Percentiles rank a stretch among this genome's conserved stretches.
These are phyloP conservation scores for Pseudozyma tsukubaensis DNA, from an alignment of 1,284 basidiomycete genomes.

Conservation along the genomic window DNA sequence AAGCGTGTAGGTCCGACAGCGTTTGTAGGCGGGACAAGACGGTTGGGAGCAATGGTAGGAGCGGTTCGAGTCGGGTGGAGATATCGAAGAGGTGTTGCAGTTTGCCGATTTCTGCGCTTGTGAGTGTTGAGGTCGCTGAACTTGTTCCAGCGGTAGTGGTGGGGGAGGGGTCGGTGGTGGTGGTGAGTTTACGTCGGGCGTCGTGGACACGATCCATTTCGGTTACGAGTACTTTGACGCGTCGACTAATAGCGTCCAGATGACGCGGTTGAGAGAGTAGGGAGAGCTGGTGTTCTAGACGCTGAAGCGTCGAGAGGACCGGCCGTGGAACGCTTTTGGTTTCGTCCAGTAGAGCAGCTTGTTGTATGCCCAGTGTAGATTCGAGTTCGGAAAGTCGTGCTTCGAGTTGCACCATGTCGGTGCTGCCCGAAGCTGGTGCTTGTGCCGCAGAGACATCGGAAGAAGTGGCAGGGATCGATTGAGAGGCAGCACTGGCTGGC, in stretches of 20 bases:
- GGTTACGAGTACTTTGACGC: constrained; percentile 89
- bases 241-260: constrained; percentile 92
- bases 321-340: constrained; percentile 76
- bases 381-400: constrained; percentile 48
- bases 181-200: constrained; percentile 69
- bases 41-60: constrained; percentile 88
- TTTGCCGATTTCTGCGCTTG: constrained; percentile 32
- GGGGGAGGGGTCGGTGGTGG: background rate
- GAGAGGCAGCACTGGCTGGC: background rate
- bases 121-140: constrained; percentile 20
- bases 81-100: constrained; percentile 74
- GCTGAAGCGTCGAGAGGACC: constrained; percentile 81
- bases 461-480: background rate
- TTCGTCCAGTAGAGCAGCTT: constrained; percentile 44
- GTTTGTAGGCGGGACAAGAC: constrained; percentile 88
- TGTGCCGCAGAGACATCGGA: background rate
- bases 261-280: constrained; percentile 94
- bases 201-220: constrained; percentile 88
- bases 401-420: constrained; percentile 33
- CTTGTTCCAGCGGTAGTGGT: background rate
- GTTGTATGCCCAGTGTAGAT: constrained; percentile 40
- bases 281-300: constrained; percentile 85
- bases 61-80: constrained; percentile 83
- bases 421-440: background rate
- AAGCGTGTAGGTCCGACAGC: constrained; percentile 82